Base-by-base conservation (phyloP, 768 basidiomycete genomes). In the Asterophora parasitica region DNA sequence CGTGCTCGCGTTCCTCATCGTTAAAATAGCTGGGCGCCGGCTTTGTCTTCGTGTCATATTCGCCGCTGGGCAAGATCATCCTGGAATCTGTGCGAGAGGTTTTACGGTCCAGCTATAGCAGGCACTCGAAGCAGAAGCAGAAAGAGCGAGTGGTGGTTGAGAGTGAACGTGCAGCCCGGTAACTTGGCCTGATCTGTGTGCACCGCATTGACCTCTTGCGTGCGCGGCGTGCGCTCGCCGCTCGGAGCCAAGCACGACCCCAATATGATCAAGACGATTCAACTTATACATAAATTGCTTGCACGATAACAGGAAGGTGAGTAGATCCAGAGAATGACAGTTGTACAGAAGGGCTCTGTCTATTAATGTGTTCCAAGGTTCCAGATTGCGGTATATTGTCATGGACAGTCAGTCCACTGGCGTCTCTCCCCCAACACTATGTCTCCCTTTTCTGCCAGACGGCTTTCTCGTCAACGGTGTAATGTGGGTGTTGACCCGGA, bases 391-490 rank as follows among this genome's bases (percentile, higher is more conserved):
- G n/a, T n/a, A 44, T 42, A 52, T 52, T 27, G 40, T 47, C n/a
- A 51, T 41, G 33, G 37, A 37, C 40, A 38, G 8, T 70, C 40
- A 38, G 8, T 70, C 67, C 48, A 75, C 59, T 31, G 72, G 70
- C 15, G 69, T 70, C 43, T 76, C 70, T 50, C 73, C 71, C 35
- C 73, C 71, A 50, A 73, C 54, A 58, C 79, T 81, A 44, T 67
- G 66, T 51, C 78, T 70, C 36, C 75, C 76, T 61, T 78, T 77
- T 50, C 81, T 67, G 6, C 56, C 62, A 44, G 85, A 85, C 10
- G 82, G 82, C 50, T 79, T 81, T 50, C 81, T 74, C 10, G 87
- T 88, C 40, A 88, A 72, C 6, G 82, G 83, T 8, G 83, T 82
- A 27, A 73, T 64, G 53, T 73, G 70, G 30, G 72, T 70, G 49